phyloP scores from a whole-genome alignment of 108 stramenopile species.

The Discostella stelligeroides region DNA sequence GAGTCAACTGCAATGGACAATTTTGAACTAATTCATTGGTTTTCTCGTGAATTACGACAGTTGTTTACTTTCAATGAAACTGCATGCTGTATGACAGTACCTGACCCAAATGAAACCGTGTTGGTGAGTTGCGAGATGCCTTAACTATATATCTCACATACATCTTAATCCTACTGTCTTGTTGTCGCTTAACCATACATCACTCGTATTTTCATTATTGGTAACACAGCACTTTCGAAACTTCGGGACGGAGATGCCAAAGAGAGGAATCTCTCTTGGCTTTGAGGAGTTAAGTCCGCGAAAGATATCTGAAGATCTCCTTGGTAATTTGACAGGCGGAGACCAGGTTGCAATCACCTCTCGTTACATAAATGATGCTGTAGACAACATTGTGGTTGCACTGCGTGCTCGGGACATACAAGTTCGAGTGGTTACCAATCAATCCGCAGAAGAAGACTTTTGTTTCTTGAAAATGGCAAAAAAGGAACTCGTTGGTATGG shows the following conservation, averaged over 20 bases:
- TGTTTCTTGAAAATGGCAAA: conserved; percentile 57
- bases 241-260: conserved; percentile 61
- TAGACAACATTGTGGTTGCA: conserved; percentile 33
- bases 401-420: conserved; percentile 43
- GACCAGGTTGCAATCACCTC: conserved; percentile 54
- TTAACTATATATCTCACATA: not conserved
- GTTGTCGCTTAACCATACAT: not conserved
- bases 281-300: conserved; percentile 62
- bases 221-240: conserved; percentile 57
- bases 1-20: not conserved
- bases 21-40: conserved; percentile 21
- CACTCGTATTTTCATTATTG: not conserved
- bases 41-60: conserved; percentile 18
- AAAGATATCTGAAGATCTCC: conserved; percentile 36
- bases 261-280: conserved; percentile 35
- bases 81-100: conserved; percentile 19
- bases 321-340: conserved; percentile 47
- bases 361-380: conserved; percentile 17
- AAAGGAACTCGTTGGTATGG: conserved; percentile 53
- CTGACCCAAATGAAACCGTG: conserved; percentile 55
- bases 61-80: conserved; percentile 44
- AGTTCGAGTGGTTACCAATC: conserved; percentile 44
- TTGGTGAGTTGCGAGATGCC: conserved; percentile 15
- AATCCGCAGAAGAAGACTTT: conserved; percentile 62
- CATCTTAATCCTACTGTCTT: no score